Evolutionary conservation across 176 grass and related monocot species (phyloP).

Genomic region (Musa schizocarpa): DNA sequence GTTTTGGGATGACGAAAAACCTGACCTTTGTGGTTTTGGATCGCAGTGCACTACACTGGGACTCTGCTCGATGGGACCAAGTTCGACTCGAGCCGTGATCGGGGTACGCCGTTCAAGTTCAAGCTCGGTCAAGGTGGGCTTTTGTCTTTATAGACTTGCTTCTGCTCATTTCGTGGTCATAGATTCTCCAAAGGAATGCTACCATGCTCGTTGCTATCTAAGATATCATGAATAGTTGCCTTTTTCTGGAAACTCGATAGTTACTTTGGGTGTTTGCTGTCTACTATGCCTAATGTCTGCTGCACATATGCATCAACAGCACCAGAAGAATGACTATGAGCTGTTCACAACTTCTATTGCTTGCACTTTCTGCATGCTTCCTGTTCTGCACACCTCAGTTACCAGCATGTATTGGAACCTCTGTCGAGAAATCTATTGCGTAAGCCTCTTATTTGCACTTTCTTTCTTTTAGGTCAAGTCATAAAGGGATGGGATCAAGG

Average conservation of each 20-base stretch:
- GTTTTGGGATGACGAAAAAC: conserved; percentile 5
- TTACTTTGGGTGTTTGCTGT: too few relatives aligned
- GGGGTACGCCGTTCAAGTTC: conserved; percentile 76
- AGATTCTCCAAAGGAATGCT: too few relatives aligned
- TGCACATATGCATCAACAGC: too few relatives aligned
- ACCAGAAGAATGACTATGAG: too few relatives aligned
- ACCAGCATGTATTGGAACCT: neutral
- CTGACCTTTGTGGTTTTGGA: neutral
- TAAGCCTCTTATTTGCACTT: neutral
- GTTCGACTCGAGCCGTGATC: conserved; percentile 90
- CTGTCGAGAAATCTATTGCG: too few relatives aligned
- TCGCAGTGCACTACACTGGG: conserved; percentile 90
- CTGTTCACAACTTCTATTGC: neutral
- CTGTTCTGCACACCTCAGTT: neutral
- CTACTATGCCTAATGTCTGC: too few relatives aligned
- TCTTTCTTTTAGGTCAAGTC: conserved; percentile 55
- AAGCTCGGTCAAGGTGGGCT: conserved; percentile 82
- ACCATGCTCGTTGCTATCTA: too few relatives aligned
- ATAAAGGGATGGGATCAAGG: conserved; percentile 99
- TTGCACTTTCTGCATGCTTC: neutral
- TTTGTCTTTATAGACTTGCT: neutral
- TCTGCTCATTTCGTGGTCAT: neutral
- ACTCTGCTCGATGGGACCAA: conserved; percentile 96
- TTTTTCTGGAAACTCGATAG: too few relatives aligned
- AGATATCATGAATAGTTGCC: too few relatives aligned